These are phyloP conservation scores for Neofusicoccum sp. DNA, from an alignment of 2,329 filamentous ascomycete genomes.

Conservation along the genomic window DNA sequence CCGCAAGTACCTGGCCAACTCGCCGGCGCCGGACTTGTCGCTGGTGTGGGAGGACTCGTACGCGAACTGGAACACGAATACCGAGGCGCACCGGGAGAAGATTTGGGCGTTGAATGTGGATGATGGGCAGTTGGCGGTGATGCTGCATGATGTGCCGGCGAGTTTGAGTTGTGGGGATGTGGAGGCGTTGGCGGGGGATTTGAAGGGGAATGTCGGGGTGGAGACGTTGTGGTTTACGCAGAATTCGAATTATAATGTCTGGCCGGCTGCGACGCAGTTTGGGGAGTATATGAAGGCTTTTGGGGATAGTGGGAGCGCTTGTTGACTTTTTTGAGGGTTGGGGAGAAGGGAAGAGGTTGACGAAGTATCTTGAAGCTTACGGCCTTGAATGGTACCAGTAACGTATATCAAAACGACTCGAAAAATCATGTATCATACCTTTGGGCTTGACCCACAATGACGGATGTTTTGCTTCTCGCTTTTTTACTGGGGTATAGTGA, in stretches of 20 bases:
- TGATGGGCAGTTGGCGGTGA: background rate
- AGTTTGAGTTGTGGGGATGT: background rate
- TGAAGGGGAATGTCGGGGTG: background rate
- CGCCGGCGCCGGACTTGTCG: constrained; percentile 3
- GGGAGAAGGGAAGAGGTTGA: too few species aligned
- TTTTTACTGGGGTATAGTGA: too few species aligned
- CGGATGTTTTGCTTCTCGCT: too few species aligned
- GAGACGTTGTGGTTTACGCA: constrained; percentile 5
- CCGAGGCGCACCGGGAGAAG: background rate
- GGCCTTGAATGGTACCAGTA: too few species aligned
- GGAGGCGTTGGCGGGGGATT: background rate
- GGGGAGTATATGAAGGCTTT: background rate
- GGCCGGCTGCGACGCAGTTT: constrained; percentile 3
- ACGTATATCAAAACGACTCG: too few species aligned
- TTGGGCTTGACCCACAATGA: too few species aligned
- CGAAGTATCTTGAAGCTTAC: too few species aligned
- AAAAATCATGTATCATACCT: too few species aligned
- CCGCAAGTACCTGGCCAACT: background rate
- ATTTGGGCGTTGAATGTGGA: background rate
- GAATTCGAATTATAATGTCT: background rate
- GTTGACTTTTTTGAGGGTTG: background rate
- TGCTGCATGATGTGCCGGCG: constrained; percentile 1
- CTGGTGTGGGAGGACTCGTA: constrained; percentile 6
- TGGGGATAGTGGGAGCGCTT: background rate
- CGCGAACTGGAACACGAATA: background rate